These are phyloP conservation scores for Eucalyptus viminalis DNA, from an alignment of 345 rosid genomes.

Conservation along the genomic window DNA sequence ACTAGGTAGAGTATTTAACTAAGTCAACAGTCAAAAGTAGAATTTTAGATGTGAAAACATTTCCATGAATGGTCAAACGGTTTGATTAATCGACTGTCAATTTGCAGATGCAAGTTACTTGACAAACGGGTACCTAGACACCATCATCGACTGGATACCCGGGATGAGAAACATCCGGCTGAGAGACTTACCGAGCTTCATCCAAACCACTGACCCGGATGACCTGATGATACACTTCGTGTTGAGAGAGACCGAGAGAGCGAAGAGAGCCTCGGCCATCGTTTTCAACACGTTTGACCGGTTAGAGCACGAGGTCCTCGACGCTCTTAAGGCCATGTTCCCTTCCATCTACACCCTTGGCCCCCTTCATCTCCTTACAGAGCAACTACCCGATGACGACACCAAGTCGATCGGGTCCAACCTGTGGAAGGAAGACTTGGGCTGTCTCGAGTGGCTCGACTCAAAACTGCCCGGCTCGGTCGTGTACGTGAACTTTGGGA, in stretches of 20 bases:
- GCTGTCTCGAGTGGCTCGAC: constrained; percentile 41
- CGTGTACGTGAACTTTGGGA: constrained; percentile 53
- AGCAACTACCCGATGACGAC: background rate
- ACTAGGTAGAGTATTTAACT: background rate
- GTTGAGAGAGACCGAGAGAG: background rate
- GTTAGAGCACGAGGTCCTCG: constrained; percentile 19
- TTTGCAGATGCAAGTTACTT: constrained; percentile 28
- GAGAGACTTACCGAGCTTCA: constrained; percentile 27
- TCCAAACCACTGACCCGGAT: constrained; percentile 22
- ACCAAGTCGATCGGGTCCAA: constrained; percentile 15
- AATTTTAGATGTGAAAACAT: background rate
- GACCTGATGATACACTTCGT: constrained; percentile 2
- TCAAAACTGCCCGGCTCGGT: constrained; percentile 26
- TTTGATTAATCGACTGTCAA: background rate
- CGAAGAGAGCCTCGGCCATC: constrained; percentile 26
- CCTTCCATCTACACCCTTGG: constrained; percentile 37
- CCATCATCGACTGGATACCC: constrained; percentile 29
- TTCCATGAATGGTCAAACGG: background rate
- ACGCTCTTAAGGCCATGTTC: constrained; percentile 8
- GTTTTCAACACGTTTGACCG: constrained; percentile 33
- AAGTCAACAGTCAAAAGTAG: background rate
- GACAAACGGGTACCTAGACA: constrained; percentile 37
- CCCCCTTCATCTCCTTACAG: constrained; percentile 20
- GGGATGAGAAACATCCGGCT: constrained; percentile 23
- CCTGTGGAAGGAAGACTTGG: constrained; percentile 44